These are phyloP conservation scores for Bruguiera parviflora DNA, from an alignment of 345 rosid genomes.

Conservation along the genomic window DNA sequence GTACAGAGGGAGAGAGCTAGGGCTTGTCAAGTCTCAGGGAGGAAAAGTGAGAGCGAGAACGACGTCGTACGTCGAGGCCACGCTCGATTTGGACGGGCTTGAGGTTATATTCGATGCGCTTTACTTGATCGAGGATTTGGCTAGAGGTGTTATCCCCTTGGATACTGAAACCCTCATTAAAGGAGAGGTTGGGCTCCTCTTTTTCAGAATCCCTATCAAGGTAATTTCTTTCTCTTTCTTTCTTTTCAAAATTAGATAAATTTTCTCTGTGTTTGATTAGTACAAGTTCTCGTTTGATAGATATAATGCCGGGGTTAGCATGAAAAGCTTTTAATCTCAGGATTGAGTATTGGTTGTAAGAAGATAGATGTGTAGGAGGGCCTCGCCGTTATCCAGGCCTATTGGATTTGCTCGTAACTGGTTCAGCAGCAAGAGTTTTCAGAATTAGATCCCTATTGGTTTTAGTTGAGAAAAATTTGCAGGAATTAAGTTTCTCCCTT, in stretches of 20 bases:
- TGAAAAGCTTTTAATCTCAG: too few species aligned
- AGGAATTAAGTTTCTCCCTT: too few species aligned
- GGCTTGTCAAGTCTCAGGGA: conserved; percentile 53
- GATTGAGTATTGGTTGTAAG: too few species aligned
- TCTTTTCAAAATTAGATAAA: neutral
- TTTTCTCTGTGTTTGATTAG: neutral
- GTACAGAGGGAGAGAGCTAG: conserved; percentile 75
- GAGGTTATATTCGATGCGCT: conserved; percentile 64
- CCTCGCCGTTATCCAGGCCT: too few species aligned
- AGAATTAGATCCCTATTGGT: too few species aligned
- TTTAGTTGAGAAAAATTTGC: too few species aligned
- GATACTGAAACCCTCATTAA: conserved; percentile 52
- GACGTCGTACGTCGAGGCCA: conserved; percentile 61
- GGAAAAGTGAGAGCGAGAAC: conserved; percentile 58
- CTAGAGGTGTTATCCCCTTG: conserved; percentile 63
- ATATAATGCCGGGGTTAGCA: too few species aligned
- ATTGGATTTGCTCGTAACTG: too few species aligned
- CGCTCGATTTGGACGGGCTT: conserved; percentile 71
- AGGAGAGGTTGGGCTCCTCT: conserved; percentile 59
- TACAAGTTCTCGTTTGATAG: too few species aligned
- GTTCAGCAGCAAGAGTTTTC: too few species aligned
- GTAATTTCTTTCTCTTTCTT: conserved; percentile 21
- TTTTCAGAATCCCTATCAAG: conserved; percentile 63
- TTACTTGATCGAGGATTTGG: conserved; percentile 71
- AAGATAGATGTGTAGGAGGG: too few species aligned